These are phyloP conservation scores for Viscum album DNA, from an alignment of 177 flowering plant genomes.

Conservation along the genomic window DNA sequence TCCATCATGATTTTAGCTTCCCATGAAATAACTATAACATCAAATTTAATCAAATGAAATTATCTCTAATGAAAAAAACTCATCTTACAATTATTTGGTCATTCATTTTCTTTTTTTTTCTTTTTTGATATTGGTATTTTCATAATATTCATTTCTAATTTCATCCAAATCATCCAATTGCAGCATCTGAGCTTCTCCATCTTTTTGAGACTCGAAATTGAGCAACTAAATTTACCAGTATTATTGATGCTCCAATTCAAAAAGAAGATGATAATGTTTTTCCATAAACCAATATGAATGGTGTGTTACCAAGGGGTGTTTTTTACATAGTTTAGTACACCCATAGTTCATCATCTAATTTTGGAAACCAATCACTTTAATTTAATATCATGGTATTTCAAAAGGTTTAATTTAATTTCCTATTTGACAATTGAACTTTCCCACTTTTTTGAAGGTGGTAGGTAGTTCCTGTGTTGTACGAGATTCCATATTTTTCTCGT, in stretches of 20 bases:
- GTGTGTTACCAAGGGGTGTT: neutral
- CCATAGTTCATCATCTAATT: neutral
- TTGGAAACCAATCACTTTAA: neutral
- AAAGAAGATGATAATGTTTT: neutral
- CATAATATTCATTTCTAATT: neutral
- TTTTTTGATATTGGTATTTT: neutral
- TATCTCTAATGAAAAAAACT: neutral
- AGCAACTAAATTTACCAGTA: neutral
- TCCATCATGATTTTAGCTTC: neutral
- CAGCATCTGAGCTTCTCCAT: too few species aligned
- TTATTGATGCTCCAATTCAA: neutral
- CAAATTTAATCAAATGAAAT: too few species aligned
- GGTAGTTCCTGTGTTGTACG: too few species aligned
- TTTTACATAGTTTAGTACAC: neutral
- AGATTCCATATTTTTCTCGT: too few species aligned
- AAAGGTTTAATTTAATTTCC: too few species aligned
- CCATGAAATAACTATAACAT: neutral
- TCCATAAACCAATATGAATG: neutral
- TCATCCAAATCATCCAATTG: too few species aligned
- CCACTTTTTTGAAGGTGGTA: too few species aligned
- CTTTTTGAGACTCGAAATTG: neutral
- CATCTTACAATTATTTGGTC: neutral
- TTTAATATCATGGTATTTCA: neutral
- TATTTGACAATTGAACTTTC: neutral
- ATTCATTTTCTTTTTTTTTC: neutral